Base-by-base conservation (phyloP, 306 rosid genomes). In the Malus orientalis region DNA sequence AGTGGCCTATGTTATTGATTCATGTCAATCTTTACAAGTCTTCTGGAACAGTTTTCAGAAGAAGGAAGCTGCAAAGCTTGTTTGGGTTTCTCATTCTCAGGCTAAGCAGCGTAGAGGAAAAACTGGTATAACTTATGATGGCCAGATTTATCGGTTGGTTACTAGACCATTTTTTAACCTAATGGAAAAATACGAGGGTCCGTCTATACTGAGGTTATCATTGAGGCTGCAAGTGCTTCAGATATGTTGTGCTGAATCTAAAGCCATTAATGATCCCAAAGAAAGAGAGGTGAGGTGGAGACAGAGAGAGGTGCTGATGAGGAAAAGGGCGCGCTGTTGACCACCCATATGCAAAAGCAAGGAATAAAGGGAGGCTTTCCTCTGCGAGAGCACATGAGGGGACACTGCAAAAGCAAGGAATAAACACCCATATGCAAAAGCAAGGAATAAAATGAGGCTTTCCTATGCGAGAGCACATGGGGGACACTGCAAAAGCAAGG, bases 71-170 rank as follows among this genome's bases (percentile, higher is more conserved):
- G 23, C 89, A 61, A 25, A 84, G 75, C 97, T 93, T 81, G 90
- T 83, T 77, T 93, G 98, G 97, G 96, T 87, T 83, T 93, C 98
- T 74, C 88, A 88, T 80, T 91, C 98, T 77, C 98, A 93, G 96
- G 98, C 97, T 53, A 85, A 93, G 18, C 98, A 91, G 78, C 97
- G 98, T 20, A 87, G 57, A 81, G 98, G 97, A 79, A 91, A 93
- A 89, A 93, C 98, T 69, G 98, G 98, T 67, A 86, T 96, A 89
- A 93, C 98, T 67, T 93, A 97, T 88, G 96, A 93, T 85, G 98
- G 98, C 61, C 78, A 89, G 78, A 82, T 91, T 76, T 91, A 89
- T 87, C 86, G 98, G 80, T 84, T 93, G 87, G 91, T 91, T 45
- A 81, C 93, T 40, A 70, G 87, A 51, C 79, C 93, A 22, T 89